Evolutionary conservation across 768 basidiomycete species (phyloP).

Genomic region (Lactarius indigo): DNA sequence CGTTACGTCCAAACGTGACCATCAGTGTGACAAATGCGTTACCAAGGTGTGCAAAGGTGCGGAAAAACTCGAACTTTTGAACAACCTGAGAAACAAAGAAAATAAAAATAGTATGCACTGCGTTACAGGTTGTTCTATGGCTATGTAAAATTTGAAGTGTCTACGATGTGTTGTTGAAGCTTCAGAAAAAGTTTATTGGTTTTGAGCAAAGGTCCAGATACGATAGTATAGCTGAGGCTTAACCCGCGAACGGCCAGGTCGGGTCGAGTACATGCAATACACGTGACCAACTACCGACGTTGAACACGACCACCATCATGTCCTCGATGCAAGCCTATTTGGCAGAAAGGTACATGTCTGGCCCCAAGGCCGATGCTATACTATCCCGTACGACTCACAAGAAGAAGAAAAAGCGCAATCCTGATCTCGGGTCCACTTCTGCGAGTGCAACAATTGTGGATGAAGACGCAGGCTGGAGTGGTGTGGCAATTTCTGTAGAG

Average conservation of each 20-base stretch:
- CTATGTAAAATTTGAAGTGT: no score
- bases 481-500: slow-evolving; percentile 42
- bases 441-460: slow-evolving; percentile 40
- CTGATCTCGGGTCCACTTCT: slow-evolving; percentile 32
- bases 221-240: not conserved
- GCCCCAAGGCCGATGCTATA: slow-evolving; percentile 94
- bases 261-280: not conserved
- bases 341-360: slow-evolving; percentile 93
- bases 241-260: not conserved
- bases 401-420: slow-evolving; percentile 81
- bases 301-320: slow-evolving; percentile 1
- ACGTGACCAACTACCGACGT: not conserved
- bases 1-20: no score
- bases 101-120: no score
- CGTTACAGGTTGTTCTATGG: no score
- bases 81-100: no score
- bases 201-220: no score
- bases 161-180: no score
- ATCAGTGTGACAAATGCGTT: no score
- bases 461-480: slow-evolving; percentile 69
- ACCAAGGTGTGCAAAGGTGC: no score
- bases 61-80: no score
- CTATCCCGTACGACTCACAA: slow-evolving; percentile 57
- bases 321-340: slow-evolving; percentile 71
- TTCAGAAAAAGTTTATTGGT: no score